Conservation (phyloP, 2,329 filamentous ascomycete species). For the Pseudogymnoascus verrucosus region DNA sequence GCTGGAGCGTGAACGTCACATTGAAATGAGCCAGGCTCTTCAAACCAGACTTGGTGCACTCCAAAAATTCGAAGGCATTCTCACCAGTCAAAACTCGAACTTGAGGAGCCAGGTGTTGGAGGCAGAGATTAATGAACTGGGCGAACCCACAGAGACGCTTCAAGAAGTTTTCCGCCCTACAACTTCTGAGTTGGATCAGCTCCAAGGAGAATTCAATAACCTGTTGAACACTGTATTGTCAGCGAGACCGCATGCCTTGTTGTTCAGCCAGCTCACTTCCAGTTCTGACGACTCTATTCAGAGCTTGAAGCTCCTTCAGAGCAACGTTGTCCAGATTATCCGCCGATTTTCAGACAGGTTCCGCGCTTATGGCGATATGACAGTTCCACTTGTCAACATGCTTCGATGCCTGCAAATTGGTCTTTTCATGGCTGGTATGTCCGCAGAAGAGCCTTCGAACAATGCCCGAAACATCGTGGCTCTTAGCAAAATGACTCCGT, state of each 20-base stretch:
- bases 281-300: slow-evolving; percentile 15
- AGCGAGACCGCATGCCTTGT: slow-evolving; percentile 15
- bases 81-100: slow-evolving; percentile 61
- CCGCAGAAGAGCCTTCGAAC: slow-evolving; percentile 8
- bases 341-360: slow-evolving; percentile 62
- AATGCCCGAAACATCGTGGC: slow-evolving; percentile 12
- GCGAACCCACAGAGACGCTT: slow-evolving; percentile 56
- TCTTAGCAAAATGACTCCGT: slow-evolving; percentile 44
- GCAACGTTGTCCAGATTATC: slow-evolving; percentile 61
- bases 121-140: slow-evolving; percentile 54
- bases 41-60: slow-evolving; percentile 51
- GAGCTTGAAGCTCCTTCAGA: slow-evolving; percentile 36
- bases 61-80: slow-evolving; percentile 54
- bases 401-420: slow-evolving; percentile 73
- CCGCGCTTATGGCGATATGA: slow-evolving; percentile 77
- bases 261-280: slow-evolving; percentile 18
- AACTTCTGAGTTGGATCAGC: slow-evolving; percentile 55
- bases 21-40: slow-evolving; percentile 48
- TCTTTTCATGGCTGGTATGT: slow-evolving; percentile 48
- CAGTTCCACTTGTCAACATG: slow-evolving; percentile 68
- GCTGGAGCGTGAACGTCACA: slow-evolving; percentile 55
- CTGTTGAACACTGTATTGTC: slow-evolving; percentile 45
- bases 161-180: slow-evolving; percentile 63
- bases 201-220: slow-evolving; percentile 80
- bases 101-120: slow-evolving; percentile 57